Evolutionary conservation across 768 basidiomycete genomes (phyloP), one percentile per base, ranked within the genome.

Genomic region (Coprinellus micaceus): DNA sequence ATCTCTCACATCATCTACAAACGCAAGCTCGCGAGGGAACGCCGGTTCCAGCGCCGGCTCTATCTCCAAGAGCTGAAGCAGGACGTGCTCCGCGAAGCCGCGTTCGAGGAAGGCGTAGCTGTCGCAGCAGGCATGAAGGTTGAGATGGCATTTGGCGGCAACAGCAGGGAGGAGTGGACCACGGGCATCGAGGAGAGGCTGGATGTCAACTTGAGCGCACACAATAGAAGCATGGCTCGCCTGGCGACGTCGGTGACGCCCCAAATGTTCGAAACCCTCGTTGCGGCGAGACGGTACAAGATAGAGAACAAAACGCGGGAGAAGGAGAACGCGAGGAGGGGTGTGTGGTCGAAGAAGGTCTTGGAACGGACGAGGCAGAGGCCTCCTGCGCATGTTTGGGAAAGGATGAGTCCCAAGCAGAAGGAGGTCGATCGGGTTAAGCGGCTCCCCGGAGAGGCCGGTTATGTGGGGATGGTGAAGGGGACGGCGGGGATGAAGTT

Each of bases 401-500:
- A 66, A 21, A 71, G 64, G 56, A 83, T 90, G 83, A 73, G 80
- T 0, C 71, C 74, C 1, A 63, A 75, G 60, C 68, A 79, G 56
- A 75, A 74, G 56, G 69, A 66, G 50, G 65, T 74, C 66, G 87
- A 90, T 59, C 71, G 68, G 58, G 69, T 86, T 4, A 74, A 76
- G 50, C 69, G 82, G 36, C 77, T 74, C 37, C 74, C 81, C 2
- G 79, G 85, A 53, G 83, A 86, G 66, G 87, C 80, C 0, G 91
- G 91, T 13, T 91, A 89, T 66, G 78, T 84, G 2, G 89, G 81
- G n/a, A 63, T 69, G 64, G 74, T 85, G 49, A 93, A 91, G 73
- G 71, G 71, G 56, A 69, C 64, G 56, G 66, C 81, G 57, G 84
- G 88, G 2, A 77, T 75, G 52, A 82, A 75, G 66, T 59, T 86